These are phyloP conservation scores for Rhizopogon rudus DNA, from an alignment of 768 basidiomycete genomes.

Conservation along the genomic window DNA sequence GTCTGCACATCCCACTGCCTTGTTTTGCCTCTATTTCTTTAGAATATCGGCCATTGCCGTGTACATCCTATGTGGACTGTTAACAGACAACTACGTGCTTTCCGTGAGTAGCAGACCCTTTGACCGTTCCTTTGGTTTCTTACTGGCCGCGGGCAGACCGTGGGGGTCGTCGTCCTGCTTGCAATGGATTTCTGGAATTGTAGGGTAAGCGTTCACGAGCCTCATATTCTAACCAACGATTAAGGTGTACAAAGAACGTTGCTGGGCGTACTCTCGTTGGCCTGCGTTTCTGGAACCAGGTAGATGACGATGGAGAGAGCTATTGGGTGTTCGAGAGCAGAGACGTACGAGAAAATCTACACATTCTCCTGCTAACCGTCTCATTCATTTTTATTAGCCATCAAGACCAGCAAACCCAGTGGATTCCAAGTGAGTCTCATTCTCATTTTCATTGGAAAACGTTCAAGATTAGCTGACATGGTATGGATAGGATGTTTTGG, in stretches of 20 bases:
- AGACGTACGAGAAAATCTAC: constrained; percentile 59
- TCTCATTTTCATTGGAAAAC: constrained; percentile 5
- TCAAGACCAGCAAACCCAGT: constrained; percentile 84
- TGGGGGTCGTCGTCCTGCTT: constrained; percentile 86
- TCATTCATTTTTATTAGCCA: constrained; percentile 45
- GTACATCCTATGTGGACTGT: constrained; percentile 90
- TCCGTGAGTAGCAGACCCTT: constrained; percentile 51
- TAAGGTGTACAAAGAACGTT: constrained; percentile 63
- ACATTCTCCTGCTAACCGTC: not conserved
- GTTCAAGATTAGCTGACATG: constrained; percentile 7
- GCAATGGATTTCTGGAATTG: constrained; percentile 99
- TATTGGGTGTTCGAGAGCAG: constrained; percentile 99
- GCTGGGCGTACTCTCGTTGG: constrained; percentile 92
- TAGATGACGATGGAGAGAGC: constrained; percentile 91
- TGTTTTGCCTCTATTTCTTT: constrained; percentile 91
- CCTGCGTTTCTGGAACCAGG: constrained; percentile 96
- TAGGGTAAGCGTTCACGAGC: constrained; percentile 45
- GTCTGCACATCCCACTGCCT: constrained; percentile 77
- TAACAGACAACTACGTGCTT: constrained; percentile 88
- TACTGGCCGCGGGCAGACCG: constrained; percentile 47
- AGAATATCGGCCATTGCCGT: constrained; percentile 83
- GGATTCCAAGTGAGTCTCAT: constrained; percentile 67
- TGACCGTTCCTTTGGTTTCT: not conserved
- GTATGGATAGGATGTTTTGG: constrained; percentile 80
- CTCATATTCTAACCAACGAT: not conserved